Conservation (phyloP, 2,329 filamentous ascomycete species). For the Talaromyces albobiverticillius region DNA sequence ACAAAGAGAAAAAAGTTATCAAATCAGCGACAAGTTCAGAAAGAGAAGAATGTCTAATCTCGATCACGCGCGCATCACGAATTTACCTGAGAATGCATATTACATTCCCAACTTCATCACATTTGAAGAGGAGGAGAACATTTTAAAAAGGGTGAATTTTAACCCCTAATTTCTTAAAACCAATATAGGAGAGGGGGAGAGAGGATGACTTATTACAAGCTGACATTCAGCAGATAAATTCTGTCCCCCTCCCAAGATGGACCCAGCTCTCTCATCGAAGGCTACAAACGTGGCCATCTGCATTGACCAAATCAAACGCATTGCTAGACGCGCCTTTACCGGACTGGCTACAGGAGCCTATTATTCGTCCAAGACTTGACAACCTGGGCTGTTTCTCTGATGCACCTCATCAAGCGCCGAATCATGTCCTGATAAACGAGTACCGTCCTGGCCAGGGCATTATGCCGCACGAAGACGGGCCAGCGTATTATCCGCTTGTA, state of each 20-base stretch:
- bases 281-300: conserved; percentile 85
- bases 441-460: conserved; percentile 88
- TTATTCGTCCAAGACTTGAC: conserved; percentile 57
- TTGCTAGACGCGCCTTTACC: conserved; percentile 72
- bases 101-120: conserved; percentile 87
- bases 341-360: conserved; percentile 67
- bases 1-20: not conserved
- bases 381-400: conserved; percentile 51
- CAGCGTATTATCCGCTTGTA: conserved; percentile 81
- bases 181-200: no score
- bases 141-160: conserved; percentile 65
- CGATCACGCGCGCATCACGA: conserved; percentile 29
- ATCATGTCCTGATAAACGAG: conserved; percentile 93
- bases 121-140: conserved; percentile 65
- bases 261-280: conserved; percentile 83
- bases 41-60: conserved; percentile 18
- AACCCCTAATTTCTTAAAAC: not conserved
- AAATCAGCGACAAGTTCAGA: not conserved
- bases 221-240: conserved; percentile 44
- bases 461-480: conserved; percentile 93
- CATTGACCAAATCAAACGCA: conserved; percentile 70
- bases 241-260: conserved; percentile 75
- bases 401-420: conserved; percentile 74
- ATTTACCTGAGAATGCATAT: conserved; percentile 55
- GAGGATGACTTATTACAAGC: not conserved